phyloP scores from a whole-genome alignment of 495 filamentous ascomycete species.

The Penicillium pulvis region DNA sequence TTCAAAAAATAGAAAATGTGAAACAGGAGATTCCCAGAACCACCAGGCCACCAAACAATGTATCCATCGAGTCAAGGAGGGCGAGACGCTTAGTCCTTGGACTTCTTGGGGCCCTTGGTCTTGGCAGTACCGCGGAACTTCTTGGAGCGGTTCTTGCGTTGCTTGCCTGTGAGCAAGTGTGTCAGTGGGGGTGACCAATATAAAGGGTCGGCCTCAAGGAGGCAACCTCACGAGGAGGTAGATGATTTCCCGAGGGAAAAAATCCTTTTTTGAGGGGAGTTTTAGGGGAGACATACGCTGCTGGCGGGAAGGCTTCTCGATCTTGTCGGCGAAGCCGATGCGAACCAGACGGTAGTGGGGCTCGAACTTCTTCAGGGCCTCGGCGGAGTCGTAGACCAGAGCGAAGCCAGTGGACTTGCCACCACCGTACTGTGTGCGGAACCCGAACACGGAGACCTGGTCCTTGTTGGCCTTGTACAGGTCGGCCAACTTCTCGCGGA shows the following conservation, averaged over 20 bases:
- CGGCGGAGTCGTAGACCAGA: conserved; percentile 94
- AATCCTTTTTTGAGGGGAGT: neutral
- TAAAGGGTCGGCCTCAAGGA: conserved; percentile 1
- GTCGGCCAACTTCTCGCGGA: conserved; percentile 89
- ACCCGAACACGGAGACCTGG: conserved; percentile 94
- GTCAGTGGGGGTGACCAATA: conserved; percentile 11
- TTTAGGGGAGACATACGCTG: conserved; percentile 76
- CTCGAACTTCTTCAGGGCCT: conserved; percentile 99
- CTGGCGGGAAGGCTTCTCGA: conserved; percentile 95
- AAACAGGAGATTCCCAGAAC: conserved; percentile 22
- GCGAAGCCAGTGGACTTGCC: conserved; percentile 99
- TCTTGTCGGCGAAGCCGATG: conserved; percentile 85
- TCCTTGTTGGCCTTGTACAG: conserved; percentile 98
- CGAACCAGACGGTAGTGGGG: conserved; percentile 95
- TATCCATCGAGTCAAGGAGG: conserved; percentile 23
- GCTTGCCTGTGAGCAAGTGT: conserved; percentile 75
- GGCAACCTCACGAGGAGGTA: conserved; percentile 8
- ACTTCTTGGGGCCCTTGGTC: conserved; percentile 83
- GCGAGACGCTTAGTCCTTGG: conserved; percentile 49
- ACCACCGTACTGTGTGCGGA: conserved; percentile 98
- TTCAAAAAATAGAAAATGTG: conserved; percentile 14
- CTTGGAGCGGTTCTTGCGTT: conserved; percentile 99
- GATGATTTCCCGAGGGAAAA: neutral
- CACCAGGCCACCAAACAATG: conserved; percentile 32
- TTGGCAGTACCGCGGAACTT: conserved; percentile 93